Conservation (phyloP, 805 yeast species). For the Lipomyces starkeyi region DNA sequence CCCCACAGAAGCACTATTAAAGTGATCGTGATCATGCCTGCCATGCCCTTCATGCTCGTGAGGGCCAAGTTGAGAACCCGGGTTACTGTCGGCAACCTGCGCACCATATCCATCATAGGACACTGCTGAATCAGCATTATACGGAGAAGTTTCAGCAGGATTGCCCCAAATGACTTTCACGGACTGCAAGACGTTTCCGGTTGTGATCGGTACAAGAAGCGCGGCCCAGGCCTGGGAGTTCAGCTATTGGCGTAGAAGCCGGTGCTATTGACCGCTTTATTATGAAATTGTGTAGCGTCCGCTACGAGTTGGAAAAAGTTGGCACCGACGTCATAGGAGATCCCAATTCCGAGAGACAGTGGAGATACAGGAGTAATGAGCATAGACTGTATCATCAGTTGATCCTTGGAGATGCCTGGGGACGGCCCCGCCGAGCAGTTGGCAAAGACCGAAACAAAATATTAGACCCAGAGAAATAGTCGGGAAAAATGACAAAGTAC, state of each 20-base stretch:
- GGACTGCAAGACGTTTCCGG: not conserved
- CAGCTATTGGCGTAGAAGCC: slow-evolving; percentile 28
- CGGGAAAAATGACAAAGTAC: slow-evolving; percentile 32
- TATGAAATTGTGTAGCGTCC: slow-evolving; percentile 40
- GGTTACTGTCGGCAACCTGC: too few species aligned
- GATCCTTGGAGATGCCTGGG: slow-evolving; percentile 53
- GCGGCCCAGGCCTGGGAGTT: not conserved
- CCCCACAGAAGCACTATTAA: too few species aligned
- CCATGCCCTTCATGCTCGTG: too few species aligned
- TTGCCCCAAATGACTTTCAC: not conserved
- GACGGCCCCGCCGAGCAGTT: slow-evolving; percentile 57
- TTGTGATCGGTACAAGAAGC: not conserved
- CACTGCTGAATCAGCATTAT: not conserved
- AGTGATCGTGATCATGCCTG: too few species aligned
- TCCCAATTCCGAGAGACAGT: slow-evolving; percentile 59
- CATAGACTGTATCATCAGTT: slow-evolving; percentile 55
- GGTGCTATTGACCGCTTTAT: slow-evolving; percentile 18
- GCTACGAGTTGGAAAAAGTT: slow-evolving; percentile 56
- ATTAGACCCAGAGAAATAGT: not conserved
- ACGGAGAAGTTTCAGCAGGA: not conserved
- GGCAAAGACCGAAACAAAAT: slow-evolving; percentile 44
- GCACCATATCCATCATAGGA: not conserved
- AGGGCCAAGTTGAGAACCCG: too few species aligned
- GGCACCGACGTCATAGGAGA: slow-evolving; percentile 57
- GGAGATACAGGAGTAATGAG: slow-evolving; percentile 58